A percentile compares a stretch with the other conserved stretches of the same genome.
Evolutionary conservation across 805 yeast genomes (phyloP).

Genomic region (Wickerhamomyces tratensis): DNA sequence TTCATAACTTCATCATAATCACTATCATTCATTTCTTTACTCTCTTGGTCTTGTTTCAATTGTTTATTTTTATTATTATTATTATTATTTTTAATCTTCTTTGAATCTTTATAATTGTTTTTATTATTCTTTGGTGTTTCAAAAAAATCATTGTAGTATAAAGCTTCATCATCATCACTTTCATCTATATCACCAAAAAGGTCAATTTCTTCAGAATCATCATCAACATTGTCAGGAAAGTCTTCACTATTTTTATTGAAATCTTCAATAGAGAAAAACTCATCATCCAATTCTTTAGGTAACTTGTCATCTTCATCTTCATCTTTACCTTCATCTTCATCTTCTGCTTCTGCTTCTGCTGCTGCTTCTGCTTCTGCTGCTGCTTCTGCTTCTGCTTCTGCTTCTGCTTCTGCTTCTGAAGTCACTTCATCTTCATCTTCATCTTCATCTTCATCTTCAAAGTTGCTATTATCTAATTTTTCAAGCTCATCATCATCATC

Average conservation of each 20-base stretch:
- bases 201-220: constrained; percentile 43
- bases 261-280: constrained; percentile 75
- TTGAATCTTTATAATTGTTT: background rate
- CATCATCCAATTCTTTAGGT: constrained; percentile 63
- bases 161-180: constrained; percentile 39
- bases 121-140: constrained; percentile 24
- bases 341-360: too few species aligned
- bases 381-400: constrained; percentile 17
- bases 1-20: constrained; percentile 55
- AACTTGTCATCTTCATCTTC: constrained; percentile 6
- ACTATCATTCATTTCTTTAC: constrained; percentile 42
- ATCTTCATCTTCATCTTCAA: constrained; percentile 9
- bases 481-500: constrained; percentile 9
- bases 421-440: constrained; percentile 16
- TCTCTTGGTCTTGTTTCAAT: constrained; percentile 13
- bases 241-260: constrained; percentile 66
- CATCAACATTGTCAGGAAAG: constrained; percentile 35
- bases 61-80: constrained; percentile 4
- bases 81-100: background rate
- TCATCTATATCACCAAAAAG: constrained; percentile 42
- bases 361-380: too few species aligned
- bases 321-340: constrained; percentile 19
- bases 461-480: constrained; percentile 10
- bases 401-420: constrained; percentile 21
- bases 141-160: constrained; percentile 61